A percentile compares a stretch with the other conserved stretches of the same genome.
Evolutionary conservation across 73 alveolate genomes (phyloP).

Genomic region (Tetrahymena borealis): DNA sequence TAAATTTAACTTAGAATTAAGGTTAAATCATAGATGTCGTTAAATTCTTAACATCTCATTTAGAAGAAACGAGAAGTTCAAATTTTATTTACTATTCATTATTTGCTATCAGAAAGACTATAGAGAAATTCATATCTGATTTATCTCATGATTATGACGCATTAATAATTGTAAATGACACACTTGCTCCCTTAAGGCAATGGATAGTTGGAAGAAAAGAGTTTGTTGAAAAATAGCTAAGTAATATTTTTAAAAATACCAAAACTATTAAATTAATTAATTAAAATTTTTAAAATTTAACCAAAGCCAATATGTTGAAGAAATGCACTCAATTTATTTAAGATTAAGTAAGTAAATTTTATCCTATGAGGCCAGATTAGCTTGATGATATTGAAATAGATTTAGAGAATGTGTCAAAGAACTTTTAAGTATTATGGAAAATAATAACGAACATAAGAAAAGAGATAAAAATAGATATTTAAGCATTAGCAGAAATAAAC

Average conservation of each 20-base stretch:
- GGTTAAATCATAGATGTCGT: neutral
- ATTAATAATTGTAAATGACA: neutral
- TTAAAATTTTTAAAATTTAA: neutral
- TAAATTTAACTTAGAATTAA: neutral
- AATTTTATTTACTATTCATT: neutral
- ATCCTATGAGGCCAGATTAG: neutral
- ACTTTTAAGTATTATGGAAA: neutral
- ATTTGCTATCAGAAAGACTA: neutral
- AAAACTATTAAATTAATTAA: neutral
- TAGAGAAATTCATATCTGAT: neutral
- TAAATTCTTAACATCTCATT: neutral
- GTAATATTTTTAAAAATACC: neutral
- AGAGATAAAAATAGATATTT: neutral
- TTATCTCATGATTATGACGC: neutral
- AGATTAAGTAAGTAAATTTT: neutral
- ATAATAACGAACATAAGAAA: neutral
- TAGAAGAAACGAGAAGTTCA: neutral
- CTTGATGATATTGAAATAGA: neutral
- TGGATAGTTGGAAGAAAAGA: neutral
- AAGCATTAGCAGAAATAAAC: neutral
- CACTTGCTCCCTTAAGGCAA: neutral
- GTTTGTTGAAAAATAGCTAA: neutral
- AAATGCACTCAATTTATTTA: neutral
- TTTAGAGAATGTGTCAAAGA: neutral
- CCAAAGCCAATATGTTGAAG: neutral